Conservation (phyloP, 164 flowering plant species). For the Chimonanthus salicifolius region DNA sequence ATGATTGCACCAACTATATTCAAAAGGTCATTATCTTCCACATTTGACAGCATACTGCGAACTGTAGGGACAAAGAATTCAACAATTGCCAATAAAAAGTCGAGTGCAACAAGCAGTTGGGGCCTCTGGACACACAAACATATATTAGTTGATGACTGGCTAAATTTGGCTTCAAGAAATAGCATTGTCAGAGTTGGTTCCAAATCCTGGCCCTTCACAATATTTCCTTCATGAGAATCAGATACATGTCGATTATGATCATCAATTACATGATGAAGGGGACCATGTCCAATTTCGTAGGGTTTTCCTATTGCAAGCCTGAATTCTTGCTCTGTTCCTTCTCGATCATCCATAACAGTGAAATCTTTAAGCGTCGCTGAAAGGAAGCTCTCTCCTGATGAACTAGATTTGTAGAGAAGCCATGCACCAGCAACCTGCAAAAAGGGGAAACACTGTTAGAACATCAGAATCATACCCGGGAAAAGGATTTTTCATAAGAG, state of each 20-base stretch:
- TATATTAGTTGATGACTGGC: constrained; percentile 42
- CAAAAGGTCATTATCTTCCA: constrained; percentile 45
- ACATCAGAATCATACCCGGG: not conserved
- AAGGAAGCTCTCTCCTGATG: constrained; percentile 64
- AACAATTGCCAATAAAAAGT: constrained; percentile 82
- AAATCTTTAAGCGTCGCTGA: constrained; percentile 76
- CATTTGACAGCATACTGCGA: constrained; percentile 43
- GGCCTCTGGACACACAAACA: constrained; percentile 80
- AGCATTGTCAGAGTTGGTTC: constrained; percentile 65
- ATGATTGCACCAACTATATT: constrained; percentile 50
- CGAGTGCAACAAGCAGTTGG: constrained; percentile 94
- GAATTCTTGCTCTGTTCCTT: constrained; percentile 66
- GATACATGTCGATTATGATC: constrained; percentile 7
- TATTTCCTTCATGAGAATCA: constrained; percentile 12
- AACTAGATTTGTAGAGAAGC: constrained; percentile 79
- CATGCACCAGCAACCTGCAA: constrained; percentile 71
- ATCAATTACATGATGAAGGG: constrained; percentile 11
- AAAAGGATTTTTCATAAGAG: too few species aligned
- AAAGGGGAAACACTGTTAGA: constrained; percentile 1
- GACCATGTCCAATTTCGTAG: constrained; percentile 26
- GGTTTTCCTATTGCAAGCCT: constrained; percentile 74
- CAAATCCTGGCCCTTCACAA: constrained; percentile 12
- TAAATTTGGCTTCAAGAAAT: constrained; percentile 78
- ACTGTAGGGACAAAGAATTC: constrained; percentile 92
- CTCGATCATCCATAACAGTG: constrained; percentile 86